Percentiles rank a stretch among this genome's conserved stretches.
Evolutionary conservation across 192 early-diverging fungal species (phyloP).

Genomic region (Linnemannia zychae): DNA sequence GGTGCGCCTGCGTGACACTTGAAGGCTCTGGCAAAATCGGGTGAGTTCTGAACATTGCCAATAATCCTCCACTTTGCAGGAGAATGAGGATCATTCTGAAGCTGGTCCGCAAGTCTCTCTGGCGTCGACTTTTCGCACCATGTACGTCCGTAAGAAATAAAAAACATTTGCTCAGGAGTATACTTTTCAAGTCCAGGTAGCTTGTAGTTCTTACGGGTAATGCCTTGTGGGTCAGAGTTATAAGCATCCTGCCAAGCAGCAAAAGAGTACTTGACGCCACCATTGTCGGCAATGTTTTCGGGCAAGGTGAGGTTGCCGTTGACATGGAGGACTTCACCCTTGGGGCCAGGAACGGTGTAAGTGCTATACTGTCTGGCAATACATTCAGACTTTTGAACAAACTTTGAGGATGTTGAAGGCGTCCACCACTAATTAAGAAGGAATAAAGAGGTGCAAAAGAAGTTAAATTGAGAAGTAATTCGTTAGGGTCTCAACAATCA

Average conservation of each 20-base stretch:
- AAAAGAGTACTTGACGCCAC: conserved; percentile 63
- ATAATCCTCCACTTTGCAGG: conserved; percentile 72
- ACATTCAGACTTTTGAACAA: conserved; percentile 66
- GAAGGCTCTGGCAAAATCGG: conserved; percentile 74
- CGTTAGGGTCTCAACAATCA: no score
- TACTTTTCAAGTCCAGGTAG: conserved; percentile 63
- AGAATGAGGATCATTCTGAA: conserved; percentile 70
- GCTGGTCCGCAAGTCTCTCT: conserved; percentile 23
- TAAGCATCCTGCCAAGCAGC: conserved; percentile 53
- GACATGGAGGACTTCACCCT: conserved; percentile 51
- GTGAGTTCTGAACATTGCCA: conserved; percentile 72
- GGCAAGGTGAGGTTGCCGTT: conserved; percentile 68
- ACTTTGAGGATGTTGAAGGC: conserved; percentile 60
- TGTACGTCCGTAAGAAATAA: conserved; percentile 68
- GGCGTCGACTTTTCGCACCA: conserved; percentile 67
- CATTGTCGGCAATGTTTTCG: conserved; percentile 81
- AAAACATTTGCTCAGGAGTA: conserved; percentile 71
- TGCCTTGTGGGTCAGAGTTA: conserved; percentile 1
- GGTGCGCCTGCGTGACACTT: conserved; percentile 62
- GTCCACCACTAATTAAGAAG: conserved; percentile 71
- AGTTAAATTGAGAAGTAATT: not conserved
- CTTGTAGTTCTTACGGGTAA: conserved; percentile 20
- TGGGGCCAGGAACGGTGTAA: conserved; percentile 52
- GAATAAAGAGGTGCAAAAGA: conserved; percentile 31
- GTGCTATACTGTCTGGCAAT: conserved; percentile 74